Conservation (phyloP, 1,139 yeast genomes). For the Suhomyces wounanorum region DNA sequence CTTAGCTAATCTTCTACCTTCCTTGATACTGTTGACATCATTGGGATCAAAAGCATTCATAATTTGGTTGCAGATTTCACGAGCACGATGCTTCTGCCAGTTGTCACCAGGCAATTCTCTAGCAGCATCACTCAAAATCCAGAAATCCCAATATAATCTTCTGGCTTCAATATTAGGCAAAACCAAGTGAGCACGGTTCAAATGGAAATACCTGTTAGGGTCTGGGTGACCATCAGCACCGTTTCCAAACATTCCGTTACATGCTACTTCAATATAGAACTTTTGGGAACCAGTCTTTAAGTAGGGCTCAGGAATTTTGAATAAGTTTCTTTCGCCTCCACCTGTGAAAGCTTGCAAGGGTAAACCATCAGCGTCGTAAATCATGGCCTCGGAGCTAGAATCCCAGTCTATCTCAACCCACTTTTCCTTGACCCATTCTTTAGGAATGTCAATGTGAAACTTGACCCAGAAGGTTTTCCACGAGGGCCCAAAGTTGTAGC, state of each 20-base stretch:
- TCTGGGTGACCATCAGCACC: conserved; percentile 63
- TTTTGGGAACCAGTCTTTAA: conserved; percentile 47
- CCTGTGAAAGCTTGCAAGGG: conserved; percentile 89
- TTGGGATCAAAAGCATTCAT: conserved; percentile 77
- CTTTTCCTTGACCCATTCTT: conserved; percentile 50
- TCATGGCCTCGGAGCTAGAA: conserved; percentile 80
- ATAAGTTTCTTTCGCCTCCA: conserved; percentile 75
- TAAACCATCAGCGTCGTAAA: conserved; percentile 64
- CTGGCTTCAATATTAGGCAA: conserved; percentile 82
- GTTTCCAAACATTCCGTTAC: conserved; percentile 94
- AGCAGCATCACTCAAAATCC: conserved; percentile 89
- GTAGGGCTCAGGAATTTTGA: conserved; percentile 59
- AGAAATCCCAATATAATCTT: conserved; percentile 74
- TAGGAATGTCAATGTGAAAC: conserved; percentile 62
- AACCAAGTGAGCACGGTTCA: conserved; percentile 73
- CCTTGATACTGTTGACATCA: conserved; percentile 47
- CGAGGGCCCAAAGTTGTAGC: conserved; percentile 87
- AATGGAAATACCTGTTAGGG: conserved; percentile 69
- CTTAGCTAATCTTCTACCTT: conserved; percentile 69
- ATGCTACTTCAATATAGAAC: conserved; percentile 86
- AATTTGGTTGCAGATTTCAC: conserved; percentile 72
- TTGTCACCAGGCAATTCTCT: conserved; percentile 73
- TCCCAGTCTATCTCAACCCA: conserved; percentile 81
- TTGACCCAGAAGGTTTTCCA: conserved; percentile 98
- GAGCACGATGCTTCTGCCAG: conserved; percentile 85